Evolutionary conservation across 768 basidiomycete genomes (phyloP), one percentile per base, ranked within the genome.

Genomic region (Mycena olivaceomarginata): DNA sequence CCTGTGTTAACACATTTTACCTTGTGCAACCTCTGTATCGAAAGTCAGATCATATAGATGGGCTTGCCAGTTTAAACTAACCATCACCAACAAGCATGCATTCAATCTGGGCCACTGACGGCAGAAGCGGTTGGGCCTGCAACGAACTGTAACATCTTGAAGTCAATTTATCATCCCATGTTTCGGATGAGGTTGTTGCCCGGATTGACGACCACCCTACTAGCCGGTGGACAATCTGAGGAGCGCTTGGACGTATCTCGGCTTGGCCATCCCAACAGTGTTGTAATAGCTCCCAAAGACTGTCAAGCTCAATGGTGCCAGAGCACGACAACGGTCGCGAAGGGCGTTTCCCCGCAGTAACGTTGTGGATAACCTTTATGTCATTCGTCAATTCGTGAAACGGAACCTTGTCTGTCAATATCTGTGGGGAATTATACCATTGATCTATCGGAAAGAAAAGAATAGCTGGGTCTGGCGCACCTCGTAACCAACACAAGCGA

Each of bases 401-500:
- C 20, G 40, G 71, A 22, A 39, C 31, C 22, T 43, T 15, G 16
- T 16, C 71, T n/a, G 41, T 43, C 12, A 43, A 22, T 31, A 72
- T 65, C 63, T 72, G 18, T 16, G 16, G 20, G n/a, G n/a, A 20
- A 71, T 71, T 43, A 57, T 70, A 51, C 15, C 9, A n/a, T 56
- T 56, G 3, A 22, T 2, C n/a, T 2, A 56, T 56, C n/a, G 20
- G 53, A 3, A 56, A n/a, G 18, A 22, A 56, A 56, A 6, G 53
- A 20, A 56, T 51, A 16, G 15, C 3, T 22, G 53, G 3, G 5
- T 56, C n/a, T 22, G 53, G 53, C 20, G n/a, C 43, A 85, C 86
- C 81, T 82, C 85, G 48, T 88, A 89, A 46, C 85, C 84, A 5
- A 87, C 86, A 66, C 86, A 88, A 45, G 82, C 87, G 57, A 86